Conservation (phyloP, 441 rosid genomes). For the Gossypium lobatum region DNA sequence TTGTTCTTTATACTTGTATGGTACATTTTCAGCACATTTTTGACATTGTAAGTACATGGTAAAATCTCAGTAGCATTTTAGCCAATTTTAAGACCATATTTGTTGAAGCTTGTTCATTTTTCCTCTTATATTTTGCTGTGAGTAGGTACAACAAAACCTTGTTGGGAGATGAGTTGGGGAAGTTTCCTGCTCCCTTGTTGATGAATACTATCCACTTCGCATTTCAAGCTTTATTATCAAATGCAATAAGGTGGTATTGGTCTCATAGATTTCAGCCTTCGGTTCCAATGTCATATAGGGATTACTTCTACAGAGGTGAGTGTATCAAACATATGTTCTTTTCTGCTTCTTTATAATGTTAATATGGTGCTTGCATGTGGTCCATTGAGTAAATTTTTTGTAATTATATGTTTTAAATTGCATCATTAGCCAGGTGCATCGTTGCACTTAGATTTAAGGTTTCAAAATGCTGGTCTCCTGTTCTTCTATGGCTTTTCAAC, state of each 20-base stretch:
- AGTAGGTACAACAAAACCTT: conserved; percentile 92
- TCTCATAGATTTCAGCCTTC: conserved; percentile 67
- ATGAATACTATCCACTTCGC: conserved; percentile 91
- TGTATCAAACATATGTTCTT: not conserved
- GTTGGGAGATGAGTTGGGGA: conserved; percentile 91
- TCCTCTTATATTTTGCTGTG: conserved; percentile 11
- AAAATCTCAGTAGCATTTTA: not conserved
- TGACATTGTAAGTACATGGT: conserved; percentile 78
- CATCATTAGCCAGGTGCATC: not conserved
- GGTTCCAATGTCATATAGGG: conserved; percentile 74
- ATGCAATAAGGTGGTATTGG: conserved; percentile 79
- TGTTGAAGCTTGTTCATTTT: not conserved
- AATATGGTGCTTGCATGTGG: not conserved
- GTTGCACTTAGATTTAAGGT: not conserved
- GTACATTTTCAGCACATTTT: conserved; percentile 98
- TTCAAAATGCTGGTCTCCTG: not conserved
- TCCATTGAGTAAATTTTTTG: not conserved
- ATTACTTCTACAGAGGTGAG: conserved; percentile 83
- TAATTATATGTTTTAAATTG: not conserved
- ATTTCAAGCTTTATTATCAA: conserved; percentile 87
- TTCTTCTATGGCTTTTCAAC: not conserved
- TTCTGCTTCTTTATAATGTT: not conserved
- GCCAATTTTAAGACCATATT: not conserved
- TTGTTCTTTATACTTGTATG: conserved; percentile 90
- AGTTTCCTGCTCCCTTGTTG: conserved; percentile 92